Percentiles rank a stretch among this genome's conserved stretches.
These are phyloP conservation scores for Fusarium anguioides DNA, from an alignment of 2,329 filamentous ascomycete species.

Conservation along the genomic window DNA sequence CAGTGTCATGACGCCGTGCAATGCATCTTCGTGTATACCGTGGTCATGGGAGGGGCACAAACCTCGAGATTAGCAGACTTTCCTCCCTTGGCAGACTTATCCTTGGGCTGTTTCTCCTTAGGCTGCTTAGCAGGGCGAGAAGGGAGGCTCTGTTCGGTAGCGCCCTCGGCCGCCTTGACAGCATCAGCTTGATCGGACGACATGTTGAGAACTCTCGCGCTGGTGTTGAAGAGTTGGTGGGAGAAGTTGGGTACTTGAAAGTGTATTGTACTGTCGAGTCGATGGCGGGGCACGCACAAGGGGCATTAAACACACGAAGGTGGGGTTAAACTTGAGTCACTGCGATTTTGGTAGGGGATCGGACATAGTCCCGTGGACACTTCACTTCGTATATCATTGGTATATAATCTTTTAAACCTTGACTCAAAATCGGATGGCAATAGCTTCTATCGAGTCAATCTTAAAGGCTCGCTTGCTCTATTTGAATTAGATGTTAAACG, in stretches of 20 bases:
- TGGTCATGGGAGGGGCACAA: slow-evolving; percentile 22
- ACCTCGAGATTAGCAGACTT: slow-evolving; percentile 70
- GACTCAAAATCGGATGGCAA: slow-evolving; percentile 3
- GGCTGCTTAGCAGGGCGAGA: slow-evolving; percentile 52
- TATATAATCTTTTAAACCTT: neutral
- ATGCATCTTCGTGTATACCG: slow-evolving; percentile 1
- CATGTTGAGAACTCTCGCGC: slow-evolving; percentile 46
- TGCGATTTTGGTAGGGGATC: slow-evolving; percentile 3
- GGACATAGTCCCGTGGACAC: neutral
- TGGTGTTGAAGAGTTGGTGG: slow-evolving; percentile 40
- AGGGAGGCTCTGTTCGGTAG: slow-evolving; percentile 50
- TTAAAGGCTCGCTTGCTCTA: neutral
- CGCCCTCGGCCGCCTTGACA: slow-evolving; percentile 50
- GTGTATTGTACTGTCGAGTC: slow-evolving; percentile 28
- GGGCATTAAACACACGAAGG: slow-evolving; percentile 48
- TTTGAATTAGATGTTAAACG: neutral
- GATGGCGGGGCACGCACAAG: slow-evolving; percentile 48
- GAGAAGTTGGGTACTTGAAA: slow-evolving; percentile 42
- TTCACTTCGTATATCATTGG: neutral
- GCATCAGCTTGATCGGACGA: slow-evolving; percentile 53
- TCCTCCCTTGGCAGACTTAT: slow-evolving; percentile 61
- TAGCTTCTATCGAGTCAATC: neutral
- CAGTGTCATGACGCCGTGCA: slow-evolving; percentile 4
- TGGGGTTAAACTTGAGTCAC: slow-evolving; percentile 52
- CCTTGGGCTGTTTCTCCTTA: slow-evolving; percentile 50